phyloP scores from a whole-genome alignment of 768 basidiomycete genomes.

The Macrolepiota fuliginosa region DNA sequence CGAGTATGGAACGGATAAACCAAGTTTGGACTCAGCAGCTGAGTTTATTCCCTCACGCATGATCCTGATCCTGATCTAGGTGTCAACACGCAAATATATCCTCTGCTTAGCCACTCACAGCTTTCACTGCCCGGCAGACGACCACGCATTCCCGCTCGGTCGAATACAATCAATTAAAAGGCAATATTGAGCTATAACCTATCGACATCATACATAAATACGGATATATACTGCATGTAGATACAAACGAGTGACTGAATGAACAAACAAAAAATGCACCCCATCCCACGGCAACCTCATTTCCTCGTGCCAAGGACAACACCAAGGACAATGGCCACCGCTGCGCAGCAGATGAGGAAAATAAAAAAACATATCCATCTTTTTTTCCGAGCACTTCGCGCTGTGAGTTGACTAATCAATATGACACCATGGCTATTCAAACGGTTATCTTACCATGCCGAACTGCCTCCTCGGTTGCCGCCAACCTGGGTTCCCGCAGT shows the following conservation, averaged over 20 bases:
- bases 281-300: neutral
- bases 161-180: neutral
- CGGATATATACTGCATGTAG: slow-evolving; percentile 6
- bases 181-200: neutral
- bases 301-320: slow-evolving; percentile 34
- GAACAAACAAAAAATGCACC: neutral
- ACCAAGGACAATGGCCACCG: slow-evolving; percentile 61
- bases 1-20: neutral
- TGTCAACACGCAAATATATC: neutral
- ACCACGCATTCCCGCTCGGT: neutral
- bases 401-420: slow-evolving; percentile 15
- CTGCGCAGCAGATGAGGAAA: slow-evolving; percentile 47
- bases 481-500: slow-evolving; percentile 36
- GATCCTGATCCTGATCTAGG: slow-evolving; percentile 1
- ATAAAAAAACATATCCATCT: slow-evolving; percentile 86
- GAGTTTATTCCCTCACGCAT: slow-evolving; percentile 4
- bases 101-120: neutral
- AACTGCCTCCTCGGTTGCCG: slow-evolving; percentile 67
- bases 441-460: slow-evolving; percentile 36
- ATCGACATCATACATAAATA: slow-evolving; percentile 6
- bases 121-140: neutral
- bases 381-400: slow-evolving; percentile 66
- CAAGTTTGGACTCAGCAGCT: neutral
- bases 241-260: neutral
- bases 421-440: neutral